Percentiles rank a stretch among this genome's conserved stretches.
Conservation (phyloP, 768 basidiomycete genomes). For the Leucocoprinus birnbaumii region DNA sequence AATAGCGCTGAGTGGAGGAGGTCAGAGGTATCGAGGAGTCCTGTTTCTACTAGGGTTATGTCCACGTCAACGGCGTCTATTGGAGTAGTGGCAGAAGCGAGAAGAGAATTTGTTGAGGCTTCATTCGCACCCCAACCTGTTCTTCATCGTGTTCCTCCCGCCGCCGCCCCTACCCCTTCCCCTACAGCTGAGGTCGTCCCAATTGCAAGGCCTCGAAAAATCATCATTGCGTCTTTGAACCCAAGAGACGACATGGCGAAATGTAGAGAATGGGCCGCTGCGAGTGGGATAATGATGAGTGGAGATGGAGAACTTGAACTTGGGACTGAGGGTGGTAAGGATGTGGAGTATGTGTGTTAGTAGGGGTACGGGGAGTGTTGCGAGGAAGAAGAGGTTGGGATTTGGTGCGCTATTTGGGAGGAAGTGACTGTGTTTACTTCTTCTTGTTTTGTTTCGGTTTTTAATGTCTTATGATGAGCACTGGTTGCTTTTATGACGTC, state of each 20-base stretch:
- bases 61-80: not conserved
- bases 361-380: constrained; percentile 19
- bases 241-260: constrained; percentile 2
- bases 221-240: constrained; percentile 7
- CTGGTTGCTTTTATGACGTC: not conserved
- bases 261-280: constrained; percentile 3
- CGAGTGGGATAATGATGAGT: not conserved
- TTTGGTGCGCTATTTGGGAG: constrained; percentile 9
- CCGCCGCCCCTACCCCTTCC: not conserved
- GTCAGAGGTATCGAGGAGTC: not conserved
- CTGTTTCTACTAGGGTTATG: not conserved
- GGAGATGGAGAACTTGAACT: constrained; percentile 41
- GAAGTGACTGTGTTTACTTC: not conserved
- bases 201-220: not conserved
- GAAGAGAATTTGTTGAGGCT: constrained; percentile 28
- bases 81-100: constrained; percentile 3
- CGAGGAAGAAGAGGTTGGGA: constrained; percentile 7
- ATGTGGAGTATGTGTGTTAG: constrained; percentile 86
- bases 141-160: not conserved
- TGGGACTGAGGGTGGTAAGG: constrained; percentile 23
- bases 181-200: not conserved
- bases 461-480: not conserved
- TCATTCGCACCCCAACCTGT: constrained; percentile 27
- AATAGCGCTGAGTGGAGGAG: constrained; percentile 11
- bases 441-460: not conserved